These are phyloP conservation scores for Blastocystis sp. DNA, from an alignment of 352 stramenopile species.

Conservation along the genomic window DNA sequence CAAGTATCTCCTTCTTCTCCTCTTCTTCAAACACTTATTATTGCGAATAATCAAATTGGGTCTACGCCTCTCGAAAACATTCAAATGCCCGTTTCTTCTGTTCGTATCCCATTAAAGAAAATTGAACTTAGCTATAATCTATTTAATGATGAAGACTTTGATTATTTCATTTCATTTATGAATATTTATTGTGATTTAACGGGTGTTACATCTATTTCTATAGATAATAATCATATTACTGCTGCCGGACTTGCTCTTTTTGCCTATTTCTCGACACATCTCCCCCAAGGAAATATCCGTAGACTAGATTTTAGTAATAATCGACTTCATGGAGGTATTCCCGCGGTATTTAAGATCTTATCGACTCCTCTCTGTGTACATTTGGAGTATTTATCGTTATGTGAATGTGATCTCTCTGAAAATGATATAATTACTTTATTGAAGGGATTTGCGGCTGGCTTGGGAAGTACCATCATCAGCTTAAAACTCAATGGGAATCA, in stretches of 20 bases:
- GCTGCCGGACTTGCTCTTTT: conserved; percentile 16
- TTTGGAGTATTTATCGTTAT: conserved; percentile 9
- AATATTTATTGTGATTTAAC: too few relatives aligned
- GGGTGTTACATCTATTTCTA: background rate
- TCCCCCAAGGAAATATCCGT: background rate
- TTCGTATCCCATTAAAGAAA: too few relatives aligned
- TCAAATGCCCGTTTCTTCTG: too few relatives aligned
- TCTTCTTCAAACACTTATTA: too few relatives aligned
- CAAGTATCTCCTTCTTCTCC: too few relatives aligned
- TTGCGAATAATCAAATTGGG: too few relatives aligned
- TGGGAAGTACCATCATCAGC: too few relatives aligned
- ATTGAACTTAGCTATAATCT: too few relatives aligned
- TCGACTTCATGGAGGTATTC: background rate
- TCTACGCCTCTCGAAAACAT: too few relatives aligned
- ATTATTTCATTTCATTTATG: too few relatives aligned
- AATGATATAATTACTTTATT: conserved; percentile 8
- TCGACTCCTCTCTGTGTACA: background rate
- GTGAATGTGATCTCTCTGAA: conserved; percentile 13
- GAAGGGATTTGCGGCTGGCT: conserved; percentile 20
- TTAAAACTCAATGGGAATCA: too few relatives aligned
- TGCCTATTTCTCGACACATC: conserved; percentile 5
- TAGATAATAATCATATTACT: conserved; percentile 14
- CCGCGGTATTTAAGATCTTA: background rate
- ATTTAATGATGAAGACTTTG: too few relatives aligned
- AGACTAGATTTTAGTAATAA: conserved; percentile 14